These are phyloP conservation scores for Berberis vulgaris DNA, from an alignment of 164 flowering plant genomes.

Conservation along the genomic window DNA sequence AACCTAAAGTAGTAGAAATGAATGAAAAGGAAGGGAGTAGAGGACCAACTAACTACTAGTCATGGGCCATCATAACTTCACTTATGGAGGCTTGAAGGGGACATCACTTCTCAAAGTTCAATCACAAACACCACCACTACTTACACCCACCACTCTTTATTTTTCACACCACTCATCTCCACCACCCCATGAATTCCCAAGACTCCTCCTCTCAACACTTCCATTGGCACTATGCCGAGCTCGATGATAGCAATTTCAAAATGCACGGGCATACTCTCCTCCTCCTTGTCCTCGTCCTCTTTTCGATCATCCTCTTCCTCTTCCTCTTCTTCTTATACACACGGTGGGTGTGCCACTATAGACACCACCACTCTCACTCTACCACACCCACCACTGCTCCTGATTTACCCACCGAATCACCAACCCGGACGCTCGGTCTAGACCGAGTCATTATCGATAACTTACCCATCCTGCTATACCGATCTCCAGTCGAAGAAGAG, in stretches of 20 bases:
- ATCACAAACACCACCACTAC: neutral
- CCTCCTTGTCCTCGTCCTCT: constrained; percentile 34
- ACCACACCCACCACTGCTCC: neutral
- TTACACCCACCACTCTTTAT: neutral
- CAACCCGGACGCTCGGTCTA: constrained; percentile 6
- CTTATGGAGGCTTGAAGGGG: too few species aligned
- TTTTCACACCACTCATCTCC: neutral
- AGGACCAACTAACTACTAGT: neutral
- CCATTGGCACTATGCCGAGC: constrained; percentile 51
- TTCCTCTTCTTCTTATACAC: constrained; percentile 32
- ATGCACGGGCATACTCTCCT: constrained; percentile 48
- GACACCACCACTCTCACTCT: constrained; percentile 2
- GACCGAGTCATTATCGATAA: constrained; percentile 19
- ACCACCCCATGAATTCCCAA: constrained; percentile 10
- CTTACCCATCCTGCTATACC: constrained; percentile 38
- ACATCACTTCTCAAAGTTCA: neutral
- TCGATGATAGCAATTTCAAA: constrained; percentile 49
- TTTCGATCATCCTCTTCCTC: constrained; percentile 31
- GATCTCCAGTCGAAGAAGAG: constrained; percentile 4
- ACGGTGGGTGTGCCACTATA: constrained; percentile 34
- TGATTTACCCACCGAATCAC: too few species aligned
- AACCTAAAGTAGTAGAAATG: too few species aligned
- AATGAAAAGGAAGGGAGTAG: too few species aligned
- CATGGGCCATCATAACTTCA: neutral
- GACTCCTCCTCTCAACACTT: constrained; percentile 8